Percentiles rank a stretch among this genome's conserved stretches.
These are phyloP conservation scores for Nemania serpens DNA, from an alignment of 2,329 filamentous ascomycete genomes.

Conservation along the genomic window DNA sequence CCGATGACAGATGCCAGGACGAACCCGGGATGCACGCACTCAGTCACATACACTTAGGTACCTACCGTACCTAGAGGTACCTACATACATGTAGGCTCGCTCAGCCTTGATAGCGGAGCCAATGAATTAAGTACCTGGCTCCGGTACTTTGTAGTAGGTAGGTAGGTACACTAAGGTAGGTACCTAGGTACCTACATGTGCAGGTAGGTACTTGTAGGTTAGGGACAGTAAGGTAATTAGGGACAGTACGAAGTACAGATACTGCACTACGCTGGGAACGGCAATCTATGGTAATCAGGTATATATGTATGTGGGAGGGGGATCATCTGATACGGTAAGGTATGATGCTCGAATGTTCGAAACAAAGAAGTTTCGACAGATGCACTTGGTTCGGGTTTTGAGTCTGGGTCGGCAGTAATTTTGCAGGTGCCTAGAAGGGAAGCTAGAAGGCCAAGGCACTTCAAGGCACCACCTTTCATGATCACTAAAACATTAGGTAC, in stretches of 20 bases:
- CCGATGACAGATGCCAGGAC: constrained; percentile 17
- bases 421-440: neutral
- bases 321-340: too few relatives aligned
- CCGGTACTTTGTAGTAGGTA: too few relatives aligned
- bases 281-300: too few relatives aligned
- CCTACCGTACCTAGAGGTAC: neutral
- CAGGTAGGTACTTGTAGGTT: neutral
- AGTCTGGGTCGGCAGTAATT: too few relatives aligned
- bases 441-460: constrained; percentile 7
- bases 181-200: neutral
- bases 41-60: neutral
- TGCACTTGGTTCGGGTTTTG: too few relatives aligned
- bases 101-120: constrained; percentile 29
- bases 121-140: neutral
- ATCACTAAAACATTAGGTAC: neutral
- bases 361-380: too few relatives aligned
- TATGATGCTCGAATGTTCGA: too few relatives aligned
- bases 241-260: neutral
- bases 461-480: neutral
- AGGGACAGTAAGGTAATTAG: neutral
- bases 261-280: neutral
- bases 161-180: too few relatives aligned
- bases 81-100: neutral
- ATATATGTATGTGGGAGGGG: too few relatives aligned
- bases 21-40: too few relatives aligned